Evolutionary conservation across 192 early-diverging fungal species (phyloP), one percentile per base, ranked within the genome.

Genomic region (Coemansia sp.): DNA sequence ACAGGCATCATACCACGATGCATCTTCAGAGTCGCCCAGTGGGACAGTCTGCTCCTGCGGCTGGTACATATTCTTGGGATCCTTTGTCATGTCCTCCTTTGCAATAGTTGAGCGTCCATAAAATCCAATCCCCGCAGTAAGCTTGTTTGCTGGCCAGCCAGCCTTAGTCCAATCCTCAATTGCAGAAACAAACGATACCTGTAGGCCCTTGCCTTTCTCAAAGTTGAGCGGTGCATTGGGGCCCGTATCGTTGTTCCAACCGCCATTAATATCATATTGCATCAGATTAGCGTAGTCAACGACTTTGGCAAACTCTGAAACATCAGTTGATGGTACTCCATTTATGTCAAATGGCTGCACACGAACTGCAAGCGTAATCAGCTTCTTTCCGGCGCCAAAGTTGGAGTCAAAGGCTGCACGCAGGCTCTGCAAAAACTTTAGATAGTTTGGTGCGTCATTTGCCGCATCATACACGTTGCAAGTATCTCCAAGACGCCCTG

Each of bases 261-360:
- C 71, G 22, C 87, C 85, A 58, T 83, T 72, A 44, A 76, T 75
- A 63, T 86, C 88, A 54, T 88, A 89, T 7, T 74, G 79, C 88
- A 91, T 90, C 31, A 93, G 34, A 38, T 88, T 86, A 19, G 86
- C 80, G 47, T 78, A 83, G 60, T 86, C 82, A 4, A 91, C 78
- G 18, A 82, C 76, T 56, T 85, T 81, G 58, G 83, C 85, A 74
- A 84, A 90, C 18, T 58, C 85, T 16, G 81, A 76, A 7, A 89
- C 82, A 32, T 89, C 82, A 0, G 52, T 65, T 9, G 85, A 66
- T 12, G 77, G 69, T 0, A 69, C 71, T 19, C 56, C 65, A 22
- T 78, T 59, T 12, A 75, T 69, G 22, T 83, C 71, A 63, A 89
- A 88, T 1, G 88, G 81, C 7, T 84, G 62, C n/a, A 84, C 69